These are phyloP conservation scores for Xylaria sp. DNA, from an alignment of 2,329 filamentous ascomycete species.

Conservation along the genomic window DNA sequence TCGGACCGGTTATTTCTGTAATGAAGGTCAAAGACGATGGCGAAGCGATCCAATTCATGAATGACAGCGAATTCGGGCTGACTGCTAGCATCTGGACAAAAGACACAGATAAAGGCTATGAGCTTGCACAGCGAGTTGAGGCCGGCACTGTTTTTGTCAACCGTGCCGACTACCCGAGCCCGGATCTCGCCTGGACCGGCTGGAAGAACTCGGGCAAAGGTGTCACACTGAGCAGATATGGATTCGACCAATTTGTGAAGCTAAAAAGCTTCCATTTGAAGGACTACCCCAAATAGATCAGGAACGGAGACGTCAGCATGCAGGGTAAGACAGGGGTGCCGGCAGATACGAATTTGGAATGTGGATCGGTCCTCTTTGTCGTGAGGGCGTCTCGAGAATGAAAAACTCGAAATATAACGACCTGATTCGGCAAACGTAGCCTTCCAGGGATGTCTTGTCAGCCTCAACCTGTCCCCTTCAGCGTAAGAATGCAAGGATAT, in stretches of 20 bases:
- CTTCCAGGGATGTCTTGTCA: constrained; percentile 23
- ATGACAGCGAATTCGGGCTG: constrained; percentile 90
- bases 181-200: constrained; percentile 93
- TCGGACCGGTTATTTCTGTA: constrained; percentile 89
- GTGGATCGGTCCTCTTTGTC: neutral
- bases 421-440: constrained; percentile 21
- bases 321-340: constrained; percentile 2
- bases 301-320: neutral
- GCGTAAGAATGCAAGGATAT: constrained; percentile 29
- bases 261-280: constrained; percentile 96
- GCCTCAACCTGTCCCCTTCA: constrained; percentile 5
- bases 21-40: constrained; percentile 83
- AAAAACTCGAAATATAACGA: constrained; percentile 11
- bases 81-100: constrained; percentile 99
- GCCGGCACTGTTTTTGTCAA: constrained; percentile 97
- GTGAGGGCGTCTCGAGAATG: constrained; percentile 24
- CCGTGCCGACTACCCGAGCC: constrained; percentile 87
- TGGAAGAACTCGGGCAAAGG: constrained; percentile 98
- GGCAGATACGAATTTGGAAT: constrained; percentile 12
- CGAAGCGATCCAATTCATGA: constrained; percentile 86
- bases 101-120: constrained; percentile 75
- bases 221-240: constrained; percentile 85
- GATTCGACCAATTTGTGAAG: constrained; percentile 95
- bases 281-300: constrained; percentile 66
- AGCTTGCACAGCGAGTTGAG: constrained; percentile 80